phyloP scores from a whole-genome alignment of 768 basidiomycete species.

The Termitomyces titanicus region DNA sequence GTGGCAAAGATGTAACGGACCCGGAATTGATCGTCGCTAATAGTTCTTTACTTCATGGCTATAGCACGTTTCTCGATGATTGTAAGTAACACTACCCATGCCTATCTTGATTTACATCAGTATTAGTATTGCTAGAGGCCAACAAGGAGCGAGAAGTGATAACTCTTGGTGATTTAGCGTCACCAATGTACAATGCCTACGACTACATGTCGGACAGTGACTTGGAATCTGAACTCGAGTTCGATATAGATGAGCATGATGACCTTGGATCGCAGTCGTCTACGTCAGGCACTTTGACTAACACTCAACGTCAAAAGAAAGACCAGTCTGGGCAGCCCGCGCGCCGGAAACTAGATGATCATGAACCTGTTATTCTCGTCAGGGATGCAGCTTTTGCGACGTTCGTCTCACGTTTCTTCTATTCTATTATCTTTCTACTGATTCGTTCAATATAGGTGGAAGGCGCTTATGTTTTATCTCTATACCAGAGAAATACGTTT shows the following conservation, averaged over 20 bases:
- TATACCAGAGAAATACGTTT: slow-evolving; percentile 33
- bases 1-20: not conserved
- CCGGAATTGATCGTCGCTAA: slow-evolving; percentile 15
- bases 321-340: not conserved
- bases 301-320: not conserved
- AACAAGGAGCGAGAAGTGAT: slow-evolving; percentile 6
- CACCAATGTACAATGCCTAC: not conserved
- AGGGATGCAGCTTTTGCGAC: slow-evolving; percentile 16
- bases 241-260: not conserved
- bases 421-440: not conserved
- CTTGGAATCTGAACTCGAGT: slow-evolving; percentile 9
- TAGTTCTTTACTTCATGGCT: slow-evolving; percentile 10
- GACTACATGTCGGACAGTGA: slow-evolving; percentile 20
- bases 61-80: slow-evolving; percentile 13
- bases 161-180: not conserved
- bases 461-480: slow-evolving; percentile 34
- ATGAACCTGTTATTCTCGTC: slow-evolving; percentile 12
- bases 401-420: slow-evolving; percentile 1
- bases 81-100: slow-evolving; percentile 4
- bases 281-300: not conserved
- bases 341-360: not conserved
- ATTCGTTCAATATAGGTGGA: slow-evolving; percentile 25
- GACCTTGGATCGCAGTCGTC: not conserved
- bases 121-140: slow-evolving; percentile 6
- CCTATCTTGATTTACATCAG: too few species aligned